These are phyloP conservation scores for Huiozyma naganishii DNA, from an alignment of 805 yeast species.

Conservation along the genomic window DNA sequence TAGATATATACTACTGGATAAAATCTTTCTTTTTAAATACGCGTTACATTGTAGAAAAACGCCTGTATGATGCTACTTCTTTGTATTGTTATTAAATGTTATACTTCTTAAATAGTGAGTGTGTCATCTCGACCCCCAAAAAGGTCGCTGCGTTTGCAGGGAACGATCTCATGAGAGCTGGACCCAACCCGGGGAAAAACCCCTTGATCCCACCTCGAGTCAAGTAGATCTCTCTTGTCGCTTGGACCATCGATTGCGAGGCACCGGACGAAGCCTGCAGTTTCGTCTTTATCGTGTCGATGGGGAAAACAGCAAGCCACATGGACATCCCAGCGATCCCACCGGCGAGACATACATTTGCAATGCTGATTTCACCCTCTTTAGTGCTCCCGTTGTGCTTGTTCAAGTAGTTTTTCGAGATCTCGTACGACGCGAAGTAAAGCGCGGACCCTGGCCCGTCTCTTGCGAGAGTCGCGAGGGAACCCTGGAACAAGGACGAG, in stretches of 20 bases:
- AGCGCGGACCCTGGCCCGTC: constrained; percentile 97
- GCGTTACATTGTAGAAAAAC: neutral
- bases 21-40: neutral
- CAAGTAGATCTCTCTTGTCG: constrained; percentile 56
- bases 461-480: constrained; percentile 83
- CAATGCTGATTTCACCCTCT: constrained; percentile 47
- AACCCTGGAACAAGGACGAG: constrained; percentile 78
- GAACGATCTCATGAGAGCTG: constrained; percentile 87
- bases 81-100: constrained; percentile 10
- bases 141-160: constrained; percentile 99
- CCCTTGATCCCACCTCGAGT: constrained; percentile 71
- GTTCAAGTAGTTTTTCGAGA: constrained; percentile 53
- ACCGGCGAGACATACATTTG: constrained; percentile 80
- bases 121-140: constrained; percentile 84
- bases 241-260: constrained; percentile 46
- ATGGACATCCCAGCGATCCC: constrained; percentile 93
- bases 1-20: neutral
- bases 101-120: constrained; percentile 29
- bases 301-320: constrained; percentile 95
- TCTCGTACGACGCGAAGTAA: constrained; percentile 90
- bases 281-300: constrained; percentile 75
- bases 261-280: constrained; percentile 26
- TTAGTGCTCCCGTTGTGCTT: constrained; percentile 17
- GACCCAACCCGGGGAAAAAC: constrained; percentile 96
- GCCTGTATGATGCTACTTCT: neutral